These are phyloP conservation scores for Pichia cephalocereana DNA, from an alignment of 805 yeast species.

Conservation along the genomic window DNA sequence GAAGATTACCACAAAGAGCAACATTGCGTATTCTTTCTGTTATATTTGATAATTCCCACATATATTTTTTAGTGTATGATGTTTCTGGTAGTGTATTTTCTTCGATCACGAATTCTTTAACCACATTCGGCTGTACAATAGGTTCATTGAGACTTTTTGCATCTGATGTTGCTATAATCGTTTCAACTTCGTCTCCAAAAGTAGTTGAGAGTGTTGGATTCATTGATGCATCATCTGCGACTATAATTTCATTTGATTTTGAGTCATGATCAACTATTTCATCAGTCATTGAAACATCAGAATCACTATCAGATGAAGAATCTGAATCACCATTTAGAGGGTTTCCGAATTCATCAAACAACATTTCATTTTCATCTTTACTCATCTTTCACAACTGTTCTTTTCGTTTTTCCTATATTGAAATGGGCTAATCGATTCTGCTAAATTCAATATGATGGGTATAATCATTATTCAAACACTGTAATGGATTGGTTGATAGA, in stretches of 20 bases:
- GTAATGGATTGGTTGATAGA: too few species aligned
- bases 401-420: too few species aligned
- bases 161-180: slow-evolving; percentile 43
- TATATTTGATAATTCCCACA: slow-evolving; percentile 35
- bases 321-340: slow-evolving; percentile 40
- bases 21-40: slow-evolving; percentile 68
- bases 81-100: slow-evolving; percentile 49
- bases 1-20: slow-evolving; percentile 69
- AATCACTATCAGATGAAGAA: slow-evolving; percentile 31
- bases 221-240: slow-evolving; percentile 37
- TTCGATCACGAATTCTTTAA: slow-evolving; percentile 38
- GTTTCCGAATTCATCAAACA: slow-evolving; percentile 81
- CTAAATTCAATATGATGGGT: too few species aligned
- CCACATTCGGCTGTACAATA: slow-evolving; percentile 44
- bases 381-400: background rate
- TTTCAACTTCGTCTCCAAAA: slow-evolving; percentile 57
- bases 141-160: slow-evolving; percentile 46
- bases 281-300: slow-evolving; percentile 3
- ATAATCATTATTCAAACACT: too few species aligned
- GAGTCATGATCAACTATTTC: slow-evolving; percentile 10
- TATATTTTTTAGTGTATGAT: slow-evolving; percentile 52
- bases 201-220: slow-evolving; percentile 36
- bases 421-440: too few species aligned
- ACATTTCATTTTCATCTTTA: slow-evolving; percentile 38
- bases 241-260: slow-evolving; percentile 22